Percentiles rank a stretch among this genome's conserved stretches.
Conservation (phyloP, 2,329 filamentous ascomycete genomes). For the Monosporascus sp. region DNA sequence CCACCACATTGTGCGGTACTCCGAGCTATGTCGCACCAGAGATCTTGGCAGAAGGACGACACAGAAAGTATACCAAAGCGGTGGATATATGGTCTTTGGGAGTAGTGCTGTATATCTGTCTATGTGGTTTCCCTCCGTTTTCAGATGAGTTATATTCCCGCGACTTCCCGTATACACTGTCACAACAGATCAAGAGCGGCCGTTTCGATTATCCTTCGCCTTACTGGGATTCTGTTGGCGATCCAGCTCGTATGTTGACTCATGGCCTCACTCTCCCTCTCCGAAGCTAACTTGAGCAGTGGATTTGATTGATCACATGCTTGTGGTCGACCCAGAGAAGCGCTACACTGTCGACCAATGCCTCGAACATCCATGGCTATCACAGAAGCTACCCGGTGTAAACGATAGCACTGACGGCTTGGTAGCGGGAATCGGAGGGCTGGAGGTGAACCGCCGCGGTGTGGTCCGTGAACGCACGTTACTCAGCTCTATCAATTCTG, state of each 20-base stretch:
- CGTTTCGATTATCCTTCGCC: conserved; percentile 93
- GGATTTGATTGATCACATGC: conserved; percentile 91
- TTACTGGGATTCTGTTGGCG: conserved; percentile 87
- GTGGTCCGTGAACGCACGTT: conserved; percentile 78
- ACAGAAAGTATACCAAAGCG: conserved; percentile 86
- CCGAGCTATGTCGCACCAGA: conserved; percentile 96
- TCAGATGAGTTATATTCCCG: conserved; percentile 81
- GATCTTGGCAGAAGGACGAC: conserved; percentile 75
- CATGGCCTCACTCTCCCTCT: not conserved
- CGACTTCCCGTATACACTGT: conserved; percentile 80
- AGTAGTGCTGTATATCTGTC: conserved; percentile 95
- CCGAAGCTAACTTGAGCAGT: conserved; percentile 38
- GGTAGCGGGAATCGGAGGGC: conserved; percentile 73
- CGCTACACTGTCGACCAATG: conserved; percentile 89
- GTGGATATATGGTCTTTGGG: conserved; percentile 96
- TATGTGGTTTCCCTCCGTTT: conserved; percentile 95
- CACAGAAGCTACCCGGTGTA: conserved; percentile 52
- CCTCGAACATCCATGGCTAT: conserved; percentile 86
- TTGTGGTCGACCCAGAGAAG: conserved; percentile 78
- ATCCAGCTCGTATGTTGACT: conserved; percentile 60
- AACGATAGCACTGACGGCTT: conserved; percentile 90
- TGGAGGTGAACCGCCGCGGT: conserved; percentile 82
- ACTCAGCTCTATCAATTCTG: conserved; percentile 74
- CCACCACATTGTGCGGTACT: conserved; percentile 93
- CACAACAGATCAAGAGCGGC: conserved; percentile 84